Conservation (phyloP, 2,329 filamentous ascomycete species). For the Botrytis pseudocinerea region DNA sequence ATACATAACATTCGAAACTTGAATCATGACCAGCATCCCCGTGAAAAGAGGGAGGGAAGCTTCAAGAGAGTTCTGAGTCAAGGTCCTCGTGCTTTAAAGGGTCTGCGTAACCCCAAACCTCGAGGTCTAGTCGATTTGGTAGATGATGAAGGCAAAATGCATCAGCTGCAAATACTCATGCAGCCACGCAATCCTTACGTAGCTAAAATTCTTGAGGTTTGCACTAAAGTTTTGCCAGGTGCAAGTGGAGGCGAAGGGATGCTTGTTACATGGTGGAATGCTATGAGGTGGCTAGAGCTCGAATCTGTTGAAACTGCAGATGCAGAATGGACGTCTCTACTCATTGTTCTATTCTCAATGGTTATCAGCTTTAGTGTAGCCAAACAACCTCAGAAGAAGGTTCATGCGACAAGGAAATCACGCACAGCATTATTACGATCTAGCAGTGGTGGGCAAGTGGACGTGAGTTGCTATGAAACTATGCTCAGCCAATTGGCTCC, state of each 20-base stretch:
- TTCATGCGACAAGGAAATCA: slow-evolving; percentile 44
- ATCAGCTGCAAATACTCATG: slow-evolving; percentile 68
- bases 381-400: slow-evolving; percentile 40
- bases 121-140: slow-evolving; percentile 65
- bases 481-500: slow-evolving; percentile 49
- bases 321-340: slow-evolving; percentile 68
- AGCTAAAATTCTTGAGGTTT: slow-evolving; percentile 58
- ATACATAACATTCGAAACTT: slow-evolving; percentile 61
- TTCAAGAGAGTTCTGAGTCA: slow-evolving; percentile 48
- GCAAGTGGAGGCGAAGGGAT: slow-evolving; percentile 59
- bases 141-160: slow-evolving; percentile 60
- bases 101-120: slow-evolving; percentile 58
- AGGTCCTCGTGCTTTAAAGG: slow-evolving; percentile 42
- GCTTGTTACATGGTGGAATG: slow-evolving; percentile 71
- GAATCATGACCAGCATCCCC: slow-evolving; percentile 55
- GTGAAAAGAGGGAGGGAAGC: slow-evolving; percentile 54
- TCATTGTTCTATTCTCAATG: slow-evolving; percentile 63
- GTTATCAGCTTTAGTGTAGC: slow-evolving; percentile 59
- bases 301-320: slow-evolving; percentile 51
- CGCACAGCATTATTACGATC: slow-evolving; percentile 47
- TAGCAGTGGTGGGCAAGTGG: slow-evolving; percentile 47
- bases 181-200: slow-evolving; percentile 65
- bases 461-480: slow-evolving; percentile 47
- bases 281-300: slow-evolving; percentile 65
- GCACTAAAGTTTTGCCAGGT: slow-evolving; percentile 63